Conservation (phyloP, 1,284 basidiomycete genomes). For the Uromyces viciae-fabae region DNA sequence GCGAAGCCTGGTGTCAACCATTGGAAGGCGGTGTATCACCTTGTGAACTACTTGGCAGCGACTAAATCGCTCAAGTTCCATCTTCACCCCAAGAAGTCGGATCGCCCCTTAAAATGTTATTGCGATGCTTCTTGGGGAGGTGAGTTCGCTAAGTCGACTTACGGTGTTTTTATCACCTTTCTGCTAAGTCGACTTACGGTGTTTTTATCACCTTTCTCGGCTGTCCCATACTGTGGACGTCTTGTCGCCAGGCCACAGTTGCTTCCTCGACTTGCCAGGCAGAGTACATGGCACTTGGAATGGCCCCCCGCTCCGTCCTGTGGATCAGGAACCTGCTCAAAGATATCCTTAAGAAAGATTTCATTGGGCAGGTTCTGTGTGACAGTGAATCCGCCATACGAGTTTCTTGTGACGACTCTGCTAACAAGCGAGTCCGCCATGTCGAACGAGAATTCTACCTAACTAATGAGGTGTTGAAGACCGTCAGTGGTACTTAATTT, state of each 20-base stretch:
- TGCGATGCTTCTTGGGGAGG: no score
- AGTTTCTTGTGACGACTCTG: background rate
- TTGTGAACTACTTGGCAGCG: background rate
- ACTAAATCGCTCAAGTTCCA: background rate
- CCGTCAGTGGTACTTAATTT: no score
- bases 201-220: background rate
- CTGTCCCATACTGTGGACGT: background rate
- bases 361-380: background rate
- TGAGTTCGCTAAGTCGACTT: background rate
- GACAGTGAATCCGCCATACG: background rate
- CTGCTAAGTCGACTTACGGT: background rate
- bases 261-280: background rate
- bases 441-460: background rate
- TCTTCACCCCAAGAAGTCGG: no score
- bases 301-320: background rate
- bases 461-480: background rate
- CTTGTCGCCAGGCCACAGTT: background rate
- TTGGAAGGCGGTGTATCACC: background rate
- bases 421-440: background rate
- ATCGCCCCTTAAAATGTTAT: no score
- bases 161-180: background rate
- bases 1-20: background rate
- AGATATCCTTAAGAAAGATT: background rate
- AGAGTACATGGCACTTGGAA: constrained; percentile 1
- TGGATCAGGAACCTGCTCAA: background rate